Base-by-base conservation (phyloP, 176 grass and related monocot genomes). In the Canna indica region DNA sequence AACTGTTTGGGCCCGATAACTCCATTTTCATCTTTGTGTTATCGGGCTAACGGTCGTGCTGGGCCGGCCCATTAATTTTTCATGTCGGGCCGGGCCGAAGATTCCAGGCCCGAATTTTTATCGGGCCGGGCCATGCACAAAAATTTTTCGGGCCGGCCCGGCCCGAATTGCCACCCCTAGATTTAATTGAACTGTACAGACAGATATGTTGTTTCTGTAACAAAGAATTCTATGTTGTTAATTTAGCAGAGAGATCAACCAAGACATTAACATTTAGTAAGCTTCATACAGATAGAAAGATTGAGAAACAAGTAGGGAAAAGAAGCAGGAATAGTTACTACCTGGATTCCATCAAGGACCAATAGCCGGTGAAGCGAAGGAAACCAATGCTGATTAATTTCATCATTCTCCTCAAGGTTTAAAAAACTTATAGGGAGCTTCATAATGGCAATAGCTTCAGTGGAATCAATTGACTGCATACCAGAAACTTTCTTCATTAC, bases 261-360 rank as follows among this genome's bases (percentile, higher is more conserved):
- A 22, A 52, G 47, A 52, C 14, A 22, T 20, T 15, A 52, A 1
- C 47, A 52, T 1, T 52, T 52, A 20, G 11, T 20, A 20, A 18
- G 12, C 47, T 52, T 52, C 18, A 52, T 16, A 20, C 47, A 59
- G 12, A 14, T 38, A 13, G 7, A 29, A 24, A n/a, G 16, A 38
- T 13, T 56, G 31, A 38, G 12, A 9, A 74, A 44, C 28, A 44
- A 45, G 16, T 30, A 62, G 5, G 4, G 26, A 1, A 45, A 3
- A 47, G 5, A 12, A 48, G 7, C 57, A 18, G 29, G 32, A 31
- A 73, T 27, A 53, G n/a, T 64, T 54, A 29, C 73, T 76, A 96
- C 88, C 88, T 96, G 93, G 83, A 96, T 90, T 56, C 88, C 93
- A 77, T 91, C 93, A 47, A 96, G 93, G 74, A 91, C 86, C 69